Evolutionary conservation across 345 rosid genomes (phyloP), one percentile per base, ranked within the genome.

Genomic region (Pugionium dolabratum): DNA sequence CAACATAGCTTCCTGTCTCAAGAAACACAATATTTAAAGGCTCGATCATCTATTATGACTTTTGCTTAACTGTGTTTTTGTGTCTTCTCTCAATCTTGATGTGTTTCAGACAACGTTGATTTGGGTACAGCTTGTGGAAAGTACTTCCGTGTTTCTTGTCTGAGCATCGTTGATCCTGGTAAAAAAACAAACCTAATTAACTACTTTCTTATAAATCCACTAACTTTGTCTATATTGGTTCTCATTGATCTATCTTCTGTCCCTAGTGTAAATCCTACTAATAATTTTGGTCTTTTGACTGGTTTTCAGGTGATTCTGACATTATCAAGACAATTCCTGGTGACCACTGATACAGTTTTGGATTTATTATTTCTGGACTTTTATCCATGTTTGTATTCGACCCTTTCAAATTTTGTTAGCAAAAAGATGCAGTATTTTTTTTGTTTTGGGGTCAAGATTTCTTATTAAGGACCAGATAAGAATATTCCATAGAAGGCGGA

Each of bases 101-200:
- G 47, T 2, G 40, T 53, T 78, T 32, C 83, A 82, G 87, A 84
- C 56, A 88, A 88, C 34, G 88, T 84, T 8, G 91, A 85, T 59
- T 64, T 88, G 69, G 91, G 95, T 9, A 18, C 18, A 18, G 18
- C 18, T 18, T 18, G 18, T 18, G 18, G 18, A 18, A 18, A 18
- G 18, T 18, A 82, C 66, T 88, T 74, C 79, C 83, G 95, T 9
- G 91, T 85, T 5, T 85, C 87, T 28, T 88, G 91, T 76, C 72
- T 88, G 71, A 84, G 95, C 77, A 72, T 84, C 41, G 57, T 85
- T 2, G 89, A 85, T 67, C 79, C 87, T 42, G 89, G 95, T 87
- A 61, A 71, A 2, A 10, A 3, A 31, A 18, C 47, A 5, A 10
- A 2, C 2, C 27, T 5, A 45, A 26, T 40, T 25, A 35, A 0